These are phyloP conservation scores for Phytopythium delawarense DNA, from an alignment of 352 stramenopile genomes.

Conservation along the genomic window DNA sequence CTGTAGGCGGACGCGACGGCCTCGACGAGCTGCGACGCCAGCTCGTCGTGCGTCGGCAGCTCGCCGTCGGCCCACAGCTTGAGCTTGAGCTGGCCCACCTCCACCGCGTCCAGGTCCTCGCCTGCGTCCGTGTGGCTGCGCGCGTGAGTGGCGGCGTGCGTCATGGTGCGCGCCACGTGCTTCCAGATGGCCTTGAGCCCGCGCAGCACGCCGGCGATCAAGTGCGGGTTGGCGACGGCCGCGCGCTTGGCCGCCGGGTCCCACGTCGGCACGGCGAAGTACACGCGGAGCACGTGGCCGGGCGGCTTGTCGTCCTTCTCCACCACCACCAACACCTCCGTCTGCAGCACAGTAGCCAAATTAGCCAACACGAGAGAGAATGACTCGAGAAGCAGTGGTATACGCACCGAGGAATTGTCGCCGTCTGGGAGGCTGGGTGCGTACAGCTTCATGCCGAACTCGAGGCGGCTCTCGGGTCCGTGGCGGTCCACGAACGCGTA, in stretches of 20 bases:
- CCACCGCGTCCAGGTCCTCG: constrained; percentile 12
- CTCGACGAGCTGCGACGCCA: constrained; percentile 48
- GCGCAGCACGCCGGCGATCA: constrained; percentile 37
- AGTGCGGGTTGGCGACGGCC: constrained; percentile 29
- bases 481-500: constrained; percentile 26
- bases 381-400: neutral
- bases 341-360: constrained; percentile 15
- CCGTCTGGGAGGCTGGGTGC: constrained; percentile 42
- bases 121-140: neutral
- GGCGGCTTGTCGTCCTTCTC: constrained; percentile 27
- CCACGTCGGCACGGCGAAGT: constrained; percentile 22
- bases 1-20: constrained; percentile 36
- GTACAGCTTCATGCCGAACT: constrained; percentile 71
- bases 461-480: constrained; percentile 21
- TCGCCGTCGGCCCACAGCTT: constrained; percentile 35
- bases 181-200: constrained; percentile 58
- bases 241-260: constrained; percentile 2
- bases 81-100: constrained; percentile 22
- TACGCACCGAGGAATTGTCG: constrained; percentile 51
- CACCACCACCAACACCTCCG: constrained; percentile 38
- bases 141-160: constrained; percentile 23
- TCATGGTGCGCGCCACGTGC: constrained; percentile 36
- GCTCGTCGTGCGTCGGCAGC: constrained; percentile 56
- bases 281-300: constrained; percentile 33
- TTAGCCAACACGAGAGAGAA: neutral